Percentiles rank a stretch among this genome's conserved stretches.
Evolutionary conservation across 2,329 filamentous ascomycete genomes (phyloP).

Genomic region (Colletotrichum costaricense): DNA sequence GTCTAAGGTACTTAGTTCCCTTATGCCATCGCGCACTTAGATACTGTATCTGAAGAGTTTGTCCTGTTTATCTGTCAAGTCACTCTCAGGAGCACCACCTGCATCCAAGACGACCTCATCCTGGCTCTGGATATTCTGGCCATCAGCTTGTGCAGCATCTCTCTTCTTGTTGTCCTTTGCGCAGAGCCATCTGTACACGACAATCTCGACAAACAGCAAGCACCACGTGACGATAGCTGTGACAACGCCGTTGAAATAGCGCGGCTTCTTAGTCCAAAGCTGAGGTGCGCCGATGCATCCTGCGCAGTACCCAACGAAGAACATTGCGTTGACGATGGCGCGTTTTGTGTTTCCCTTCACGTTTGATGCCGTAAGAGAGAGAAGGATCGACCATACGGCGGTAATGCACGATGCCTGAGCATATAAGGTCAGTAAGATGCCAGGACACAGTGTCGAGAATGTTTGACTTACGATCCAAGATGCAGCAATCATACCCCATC

Average conservation of each 20-base stretch:
- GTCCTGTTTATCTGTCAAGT: constrained; percentile 51
- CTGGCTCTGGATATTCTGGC: background rate
- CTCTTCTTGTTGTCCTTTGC: constrained; percentile 47
- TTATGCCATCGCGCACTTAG: background rate
- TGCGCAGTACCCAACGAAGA: constrained; percentile 62
- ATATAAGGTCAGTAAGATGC: background rate
- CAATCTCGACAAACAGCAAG: constrained; percentile 48
- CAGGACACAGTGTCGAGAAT: background rate
- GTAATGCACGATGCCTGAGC: constrained; percentile 54
- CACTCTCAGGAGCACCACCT: constrained; percentile 40
- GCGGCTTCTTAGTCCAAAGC: constrained; percentile 56
- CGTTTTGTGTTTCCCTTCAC: constrained; percentile 64
- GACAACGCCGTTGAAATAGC: constrained; percentile 59
- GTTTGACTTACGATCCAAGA: constrained; percentile 53
- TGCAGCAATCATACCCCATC: constrained; percentile 60
- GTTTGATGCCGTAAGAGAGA: constrained; percentile 59
- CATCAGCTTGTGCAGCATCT: constrained; percentile 26
- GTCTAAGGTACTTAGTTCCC: too few species aligned
- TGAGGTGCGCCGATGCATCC: constrained; percentile 60
- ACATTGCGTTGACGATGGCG: constrained; percentile 57
- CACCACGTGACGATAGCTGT: constrained; percentile 56
- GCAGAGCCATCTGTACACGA: constrained; percentile 49
- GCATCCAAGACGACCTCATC: constrained; percentile 38
- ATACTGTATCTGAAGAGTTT: constrained; percentile 46
- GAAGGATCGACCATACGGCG: constrained; percentile 52